These are phyloP conservation scores for Ceratobasidium sp. DNA, from an alignment of 1,284 basidiomycete genomes.

Conservation along the genomic window DNA sequence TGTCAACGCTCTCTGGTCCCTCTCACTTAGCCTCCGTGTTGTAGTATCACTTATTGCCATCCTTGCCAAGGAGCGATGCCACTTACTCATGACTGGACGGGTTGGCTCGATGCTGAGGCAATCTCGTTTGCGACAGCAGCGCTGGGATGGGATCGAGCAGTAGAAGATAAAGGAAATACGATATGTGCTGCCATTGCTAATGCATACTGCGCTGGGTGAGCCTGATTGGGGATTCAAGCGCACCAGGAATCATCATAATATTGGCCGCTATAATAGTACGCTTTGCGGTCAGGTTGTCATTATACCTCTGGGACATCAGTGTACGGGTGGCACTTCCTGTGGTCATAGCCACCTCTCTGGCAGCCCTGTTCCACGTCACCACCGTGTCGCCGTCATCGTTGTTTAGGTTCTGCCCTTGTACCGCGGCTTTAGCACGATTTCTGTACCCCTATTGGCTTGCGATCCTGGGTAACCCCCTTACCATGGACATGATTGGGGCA, in stretches of 20 bases:
- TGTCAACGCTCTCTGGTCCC: constrained; percentile 2
- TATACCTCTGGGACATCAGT: constrained; percentile 11
- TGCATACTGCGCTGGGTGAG: constrained; percentile 4
- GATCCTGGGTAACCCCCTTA: too few relatives aligned
- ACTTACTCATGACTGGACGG: neutral
- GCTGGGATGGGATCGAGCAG: neutral
- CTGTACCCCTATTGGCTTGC: too few relatives aligned
- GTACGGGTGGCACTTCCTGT: neutral
- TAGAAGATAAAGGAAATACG: constrained; percentile 3
- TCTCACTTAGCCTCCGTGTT: neutral
- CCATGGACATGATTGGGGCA: too few relatives aligned
- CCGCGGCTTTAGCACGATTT: too few relatives aligned
- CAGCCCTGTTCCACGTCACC: too few relatives aligned
- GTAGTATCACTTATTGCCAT: neutral
- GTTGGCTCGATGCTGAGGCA: neutral
- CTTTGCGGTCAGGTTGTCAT: neutral
- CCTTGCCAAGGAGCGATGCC: constrained; percentile 14
- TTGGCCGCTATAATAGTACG: neutral
- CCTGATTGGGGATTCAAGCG: too few relatives aligned
- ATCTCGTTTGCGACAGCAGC: neutral
- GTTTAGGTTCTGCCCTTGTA: too few relatives aligned
- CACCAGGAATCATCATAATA: neutral
- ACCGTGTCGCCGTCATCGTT: too few relatives aligned
- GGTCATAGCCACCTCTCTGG: neutral
- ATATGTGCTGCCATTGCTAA: neutral